phyloP scores from a whole-genome alignment of 192 early-diverging fungal species.

The Coemansia sp. region DNA sequence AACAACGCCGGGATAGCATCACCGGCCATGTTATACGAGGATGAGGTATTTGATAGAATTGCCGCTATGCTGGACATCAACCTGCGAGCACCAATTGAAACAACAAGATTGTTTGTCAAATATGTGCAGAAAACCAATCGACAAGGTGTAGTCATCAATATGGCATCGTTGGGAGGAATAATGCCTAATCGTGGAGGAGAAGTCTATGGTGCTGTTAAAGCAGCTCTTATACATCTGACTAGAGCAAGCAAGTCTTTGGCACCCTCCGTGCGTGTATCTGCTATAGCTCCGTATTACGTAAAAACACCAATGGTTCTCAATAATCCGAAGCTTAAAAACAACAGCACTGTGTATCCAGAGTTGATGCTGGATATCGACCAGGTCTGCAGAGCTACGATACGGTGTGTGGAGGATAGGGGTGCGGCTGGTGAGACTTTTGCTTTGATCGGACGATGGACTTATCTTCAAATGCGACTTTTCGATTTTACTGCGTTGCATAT shows the following conservation, averaged over 20 bases:
- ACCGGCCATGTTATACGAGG: constrained; percentile 27
- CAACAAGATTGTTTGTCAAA: constrained; percentile 28
- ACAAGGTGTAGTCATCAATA: constrained; percentile 31
- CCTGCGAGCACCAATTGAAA: constrained; percentile 41
- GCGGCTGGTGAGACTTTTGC: constrained; percentile 31
- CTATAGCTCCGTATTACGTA: constrained; percentile 47
- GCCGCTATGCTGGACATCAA: constrained; percentile 28
- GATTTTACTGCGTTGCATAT: constrained; percentile 26
- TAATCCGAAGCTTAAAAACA: constrained; percentile 47
- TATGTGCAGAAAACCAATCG: not conserved
- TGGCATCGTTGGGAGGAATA: constrained; percentile 48
- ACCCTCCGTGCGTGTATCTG: constrained; percentile 31
- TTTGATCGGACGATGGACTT: constrained; percentile 29
- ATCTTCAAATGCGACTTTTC: constrained; percentile 33
- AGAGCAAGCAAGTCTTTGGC: constrained; percentile 27
- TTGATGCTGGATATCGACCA: constrained; percentile 40
- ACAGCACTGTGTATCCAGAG: constrained; percentile 29
- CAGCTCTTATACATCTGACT: constrained; percentile 38
- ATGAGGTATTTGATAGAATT: constrained; percentile 32
- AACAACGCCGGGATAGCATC: constrained; percentile 46
- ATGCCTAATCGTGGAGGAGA: constrained; percentile 41
- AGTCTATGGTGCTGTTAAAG: constrained; percentile 48
- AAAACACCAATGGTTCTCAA: constrained; percentile 42
- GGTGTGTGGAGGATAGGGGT: constrained; percentile 19
- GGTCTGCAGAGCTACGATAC: constrained; percentile 25